These are phyloP conservation scores for Geranium rotundifolium DNA, from an alignment of 345 rosid genomes.

Conservation along the genomic window DNA sequence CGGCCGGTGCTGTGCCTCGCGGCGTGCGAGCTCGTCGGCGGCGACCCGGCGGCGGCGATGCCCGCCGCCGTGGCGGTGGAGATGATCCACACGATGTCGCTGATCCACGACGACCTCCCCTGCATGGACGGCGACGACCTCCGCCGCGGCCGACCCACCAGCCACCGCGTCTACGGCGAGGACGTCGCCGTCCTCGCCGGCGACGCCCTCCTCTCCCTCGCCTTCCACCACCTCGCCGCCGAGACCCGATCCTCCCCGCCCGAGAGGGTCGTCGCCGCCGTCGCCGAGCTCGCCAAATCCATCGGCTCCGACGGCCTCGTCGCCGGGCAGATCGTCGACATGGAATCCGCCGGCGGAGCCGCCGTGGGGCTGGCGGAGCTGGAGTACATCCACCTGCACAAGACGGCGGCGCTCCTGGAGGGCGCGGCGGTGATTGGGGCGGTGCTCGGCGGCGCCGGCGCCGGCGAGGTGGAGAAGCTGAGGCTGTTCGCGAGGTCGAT, in stretches of 20 bases:
- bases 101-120: constrained; percentile 90
- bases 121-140: constrained; percentile 94
- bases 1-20: constrained; percentile 76
- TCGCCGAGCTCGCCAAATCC: constrained; percentile 55
- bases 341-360: constrained; percentile 43
- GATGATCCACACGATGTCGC: constrained; percentile 93
- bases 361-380: constrained; percentile 55
- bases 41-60: too few relatives aligned
- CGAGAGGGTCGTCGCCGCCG: constrained; percentile 36
- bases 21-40: constrained; percentile 82
- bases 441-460: constrained; percentile 67
- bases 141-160: constrained; percentile 90
- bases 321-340: constrained; percentile 84
- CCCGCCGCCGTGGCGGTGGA: constrained; percentile 85
- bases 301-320: constrained; percentile 66
- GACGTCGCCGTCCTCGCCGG: constrained; percentile 82
- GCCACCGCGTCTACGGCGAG: constrained; percentile 75
- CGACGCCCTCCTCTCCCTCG: constrained; percentile 64
- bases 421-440: constrained; percentile 71
- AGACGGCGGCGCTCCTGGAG: constrained; percentile 78
- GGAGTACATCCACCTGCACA: constrained; percentile 79
- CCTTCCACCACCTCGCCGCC: constrained; percentile 67
- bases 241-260: constrained; percentile 40
- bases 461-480: constrained; percentile 58
- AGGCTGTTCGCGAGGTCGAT: constrained; percentile 60